These are phyloP conservation scores for Geotrichum siamense DNA, from an alignment of 1,139 yeast species.

Conservation along the genomic window DNA sequence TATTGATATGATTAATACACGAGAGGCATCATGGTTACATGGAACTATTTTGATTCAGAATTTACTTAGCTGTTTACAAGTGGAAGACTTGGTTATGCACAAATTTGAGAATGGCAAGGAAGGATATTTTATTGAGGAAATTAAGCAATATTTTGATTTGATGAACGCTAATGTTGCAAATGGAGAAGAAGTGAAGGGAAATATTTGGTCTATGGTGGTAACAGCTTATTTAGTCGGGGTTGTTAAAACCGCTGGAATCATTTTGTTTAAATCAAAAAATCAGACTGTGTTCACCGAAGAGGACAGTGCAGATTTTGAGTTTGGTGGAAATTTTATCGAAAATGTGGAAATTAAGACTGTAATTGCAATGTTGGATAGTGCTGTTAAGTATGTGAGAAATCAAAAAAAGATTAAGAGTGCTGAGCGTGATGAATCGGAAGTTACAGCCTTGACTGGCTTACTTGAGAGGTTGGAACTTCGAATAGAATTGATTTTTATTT, in stretches of 20 bases:
- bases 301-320: constrained; percentile 13
- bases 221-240: constrained; percentile 26
- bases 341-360: constrained; percentile 21
- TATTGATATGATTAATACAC: constrained; percentile 30
- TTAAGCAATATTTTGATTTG: constrained; percentile 5
- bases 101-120: constrained; percentile 14
- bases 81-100: constrained; percentile 30
- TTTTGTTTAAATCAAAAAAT: constrained; percentile 5
- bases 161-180: too few relatives aligned
- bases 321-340: constrained; percentile 23
- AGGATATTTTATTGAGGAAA: constrained; percentile 3
- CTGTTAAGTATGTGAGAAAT: constrained; percentile 17
- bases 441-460: constrained; percentile 8
- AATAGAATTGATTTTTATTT: constrained; percentile 21
- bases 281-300: constrained; percentile 11
- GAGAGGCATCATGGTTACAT: constrained; percentile 36
- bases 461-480: constrained; percentile 23
- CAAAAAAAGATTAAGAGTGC: constrained; percentile 10
- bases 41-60: constrained; percentile 36
- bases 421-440: constrained; percentile 9
- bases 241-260: constrained; percentile 22
- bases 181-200: constrained; percentile 1
- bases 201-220: constrained; percentile 25
- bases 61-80: constrained; percentile 32
- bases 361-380: constrained; percentile 23